A percentile compares a stretch with the other conserved stretches of the same genome.
These are phyloP conservation scores for Melanomma pulvis-pyrius DNA, from an alignment of 495 filamentous ascomycete genomes.

Conservation along the genomic window DNA sequence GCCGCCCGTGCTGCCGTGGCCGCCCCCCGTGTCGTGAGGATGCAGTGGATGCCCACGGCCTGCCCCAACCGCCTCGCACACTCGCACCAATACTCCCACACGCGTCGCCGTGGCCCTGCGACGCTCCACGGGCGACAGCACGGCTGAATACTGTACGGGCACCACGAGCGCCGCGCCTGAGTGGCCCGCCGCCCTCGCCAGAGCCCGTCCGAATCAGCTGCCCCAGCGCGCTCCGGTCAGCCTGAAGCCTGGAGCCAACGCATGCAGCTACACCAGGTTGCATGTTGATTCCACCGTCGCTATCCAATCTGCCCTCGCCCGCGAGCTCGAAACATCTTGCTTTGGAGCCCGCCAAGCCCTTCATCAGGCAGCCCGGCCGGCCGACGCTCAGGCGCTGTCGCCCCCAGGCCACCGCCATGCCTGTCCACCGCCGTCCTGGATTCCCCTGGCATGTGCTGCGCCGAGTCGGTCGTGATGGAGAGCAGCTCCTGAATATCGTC, in stretches of 20 bases:
- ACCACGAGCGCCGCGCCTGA: neutral
- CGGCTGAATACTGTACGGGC: slow-evolving; percentile 21
- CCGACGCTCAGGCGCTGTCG: slow-evolving; percentile 18
- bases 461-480: slow-evolving; percentile 14
- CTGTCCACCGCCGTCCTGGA: slow-evolving; percentile 7
- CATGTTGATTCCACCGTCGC: slow-evolving; percentile 29
- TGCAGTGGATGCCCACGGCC: no score
- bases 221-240: slow-evolving; percentile 33
- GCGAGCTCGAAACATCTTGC: slow-evolving; percentile 34
- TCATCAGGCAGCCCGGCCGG: slow-evolving; percentile 23
- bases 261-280: slow-evolving; percentile 39
- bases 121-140: neutral
- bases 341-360: slow-evolving; percentile 25
- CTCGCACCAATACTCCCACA: slow-evolving; percentile 17
- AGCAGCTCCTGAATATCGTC: slow-evolving; percentile 38
- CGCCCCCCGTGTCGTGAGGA: no score
- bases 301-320: slow-evolving; percentile 30
- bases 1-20: neutral
- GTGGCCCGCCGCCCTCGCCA: slow-evolving; percentile 22
- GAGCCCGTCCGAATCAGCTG: slow-evolving; percentile 26
- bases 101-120: neutral
- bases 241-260: slow-evolving; percentile 39
- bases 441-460: slow-evolving; percentile 16
- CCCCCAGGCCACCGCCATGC: slow-evolving; percentile 12
- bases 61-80: neutral